Percentiles rank a stretch among this genome's conserved stretches.
These are phyloP conservation scores for Lagerstroemia speciosa DNA, from an alignment of 345 rosid species.

Conservation along the genomic window DNA sequence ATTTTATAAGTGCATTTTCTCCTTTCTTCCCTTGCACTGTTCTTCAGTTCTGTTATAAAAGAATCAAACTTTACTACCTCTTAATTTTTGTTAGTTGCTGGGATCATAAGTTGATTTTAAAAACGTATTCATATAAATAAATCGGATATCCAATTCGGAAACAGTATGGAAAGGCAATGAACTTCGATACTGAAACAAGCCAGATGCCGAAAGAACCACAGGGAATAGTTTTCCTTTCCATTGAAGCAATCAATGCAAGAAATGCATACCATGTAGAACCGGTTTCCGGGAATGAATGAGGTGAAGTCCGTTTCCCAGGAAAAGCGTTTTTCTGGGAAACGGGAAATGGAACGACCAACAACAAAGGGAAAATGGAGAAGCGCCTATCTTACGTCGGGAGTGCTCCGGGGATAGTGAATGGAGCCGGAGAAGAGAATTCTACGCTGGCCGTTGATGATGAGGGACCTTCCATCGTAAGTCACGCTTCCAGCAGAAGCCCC, in stretches of 20 bases:
- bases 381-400: constrained; percentile 24
- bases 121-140: too few species aligned
- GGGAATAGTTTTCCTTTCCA: too few species aligned
- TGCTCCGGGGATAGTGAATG: constrained; percentile 39
- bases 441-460: constrained; percentile 26
- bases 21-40: too few species aligned
- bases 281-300: background rate
- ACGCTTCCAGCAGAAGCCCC: constrained; percentile 8
- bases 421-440: constrained; percentile 34
- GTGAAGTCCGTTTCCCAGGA: background rate
- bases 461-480: constrained; percentile 30
- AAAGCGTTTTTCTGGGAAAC: background rate
- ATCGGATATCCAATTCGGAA: too few species aligned
- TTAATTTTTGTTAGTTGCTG: too few species aligned
- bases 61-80: too few species aligned
- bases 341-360: background rate
- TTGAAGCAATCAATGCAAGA: background rate
- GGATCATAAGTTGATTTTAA: too few species aligned
- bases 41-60: too few species aligned
- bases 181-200: background rate
- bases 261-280: background rate
- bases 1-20: too few species aligned
- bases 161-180: background rate
- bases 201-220: too few species aligned
- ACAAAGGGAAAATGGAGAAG: background rate